Percentiles rank a stretch among this genome's conserved stretches.
These are phyloP conservation scores for Quercus aquifolioides DNA, from an alignment of 306 rosid genomes.

Conservation along the genomic window DNA sequence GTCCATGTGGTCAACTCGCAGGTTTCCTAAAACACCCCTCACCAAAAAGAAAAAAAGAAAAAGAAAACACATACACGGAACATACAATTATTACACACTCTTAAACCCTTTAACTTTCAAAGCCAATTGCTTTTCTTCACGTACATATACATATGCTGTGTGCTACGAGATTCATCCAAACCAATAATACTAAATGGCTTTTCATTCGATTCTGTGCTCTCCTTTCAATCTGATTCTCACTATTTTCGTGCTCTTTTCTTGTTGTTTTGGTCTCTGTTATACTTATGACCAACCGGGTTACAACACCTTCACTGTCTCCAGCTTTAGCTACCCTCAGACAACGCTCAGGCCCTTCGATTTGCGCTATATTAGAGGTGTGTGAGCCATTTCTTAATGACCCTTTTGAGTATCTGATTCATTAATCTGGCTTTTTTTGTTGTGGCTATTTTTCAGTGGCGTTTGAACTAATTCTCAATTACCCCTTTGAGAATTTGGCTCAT, in stretches of 20 bases:
- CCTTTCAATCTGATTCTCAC: slow-evolving; percentile 38
- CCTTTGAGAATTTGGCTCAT: slow-evolving; percentile 18
- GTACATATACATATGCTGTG: not conserved
- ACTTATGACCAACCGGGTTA: slow-evolving; percentile 30
- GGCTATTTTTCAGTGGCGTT: slow-evolving; percentile 67
- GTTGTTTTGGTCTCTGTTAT: slow-evolving; percentile 34
- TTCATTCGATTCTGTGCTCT: slow-evolving; percentile 41
- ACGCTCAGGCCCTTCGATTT: slow-evolving; percentile 54
- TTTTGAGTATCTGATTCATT: slow-evolving; percentile 20
- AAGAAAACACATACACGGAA: not conserved
- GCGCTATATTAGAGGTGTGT: slow-evolving; percentile 80
- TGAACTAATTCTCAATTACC: slow-evolving; percentile 2
- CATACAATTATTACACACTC: not conserved
- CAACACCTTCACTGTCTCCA: slow-evolving; percentile 60
- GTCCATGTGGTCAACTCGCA: too few species aligned
- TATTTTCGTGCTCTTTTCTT: slow-evolving; percentile 33
- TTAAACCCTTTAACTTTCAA: not conserved
- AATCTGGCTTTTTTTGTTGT: not conserved
- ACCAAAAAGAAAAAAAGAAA: too few species aligned
- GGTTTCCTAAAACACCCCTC: not conserved
- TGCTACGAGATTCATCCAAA: slow-evolving; percentile 24
- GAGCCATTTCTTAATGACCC: slow-evolving; percentile 2
- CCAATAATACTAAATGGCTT: slow-evolving; percentile 40
- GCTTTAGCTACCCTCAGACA: slow-evolving; percentile 69
- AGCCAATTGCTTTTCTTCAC: not conserved